Percentiles rank a stretch among this genome's conserved stretches.
phyloP scores from a whole-genome alignment of 805 yeast genomes.

The Nakazawaea ambrosiae region DNA sequence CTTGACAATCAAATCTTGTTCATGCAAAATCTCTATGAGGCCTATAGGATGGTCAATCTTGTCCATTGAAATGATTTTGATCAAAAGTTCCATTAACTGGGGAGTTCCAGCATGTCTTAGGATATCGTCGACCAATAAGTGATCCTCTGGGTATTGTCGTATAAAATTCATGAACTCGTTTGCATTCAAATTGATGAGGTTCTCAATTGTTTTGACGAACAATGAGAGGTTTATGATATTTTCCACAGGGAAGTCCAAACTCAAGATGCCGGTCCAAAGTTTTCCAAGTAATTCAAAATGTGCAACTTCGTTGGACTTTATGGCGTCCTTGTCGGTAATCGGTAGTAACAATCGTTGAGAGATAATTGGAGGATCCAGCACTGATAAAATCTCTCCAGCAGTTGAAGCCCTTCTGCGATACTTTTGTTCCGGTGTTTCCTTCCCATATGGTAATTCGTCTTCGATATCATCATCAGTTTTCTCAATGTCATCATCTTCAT shows the following conservation, averaged over 20 bases:
- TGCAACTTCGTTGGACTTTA: constrained; percentile 5
- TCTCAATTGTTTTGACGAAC: constrained; percentile 82
- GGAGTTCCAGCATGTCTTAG: constrained; percentile 80
- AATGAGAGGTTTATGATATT: constrained; percentile 1
- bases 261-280: constrained; percentile 7
- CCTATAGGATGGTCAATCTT: constrained; percentile 86
- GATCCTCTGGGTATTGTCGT: constrained; percentile 27
- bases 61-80: constrained; percentile 85
- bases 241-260: not conserved
- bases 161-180: constrained; percentile 71
- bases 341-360: constrained; percentile 53
- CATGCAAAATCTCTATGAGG: constrained; percentile 63
- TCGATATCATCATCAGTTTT: constrained; percentile 14
- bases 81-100: constrained; percentile 80
- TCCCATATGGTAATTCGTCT: constrained; percentile 13
- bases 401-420: constrained; percentile 31
- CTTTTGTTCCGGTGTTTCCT: constrained; percentile 9
- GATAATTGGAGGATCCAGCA: constrained; percentile 80
- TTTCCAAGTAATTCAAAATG: constrained; percentile 4
- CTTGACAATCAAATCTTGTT: constrained; percentile 62
- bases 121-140: constrained; percentile 62
- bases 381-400: constrained; percentile 73
- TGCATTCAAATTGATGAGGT: constrained; percentile 73
- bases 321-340: constrained; percentile 42
- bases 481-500: not conserved